Base-by-base conservation (phyloP, 495 filamentous ascomycete genomes). In the Pseudotulostoma volvatum region DNA sequence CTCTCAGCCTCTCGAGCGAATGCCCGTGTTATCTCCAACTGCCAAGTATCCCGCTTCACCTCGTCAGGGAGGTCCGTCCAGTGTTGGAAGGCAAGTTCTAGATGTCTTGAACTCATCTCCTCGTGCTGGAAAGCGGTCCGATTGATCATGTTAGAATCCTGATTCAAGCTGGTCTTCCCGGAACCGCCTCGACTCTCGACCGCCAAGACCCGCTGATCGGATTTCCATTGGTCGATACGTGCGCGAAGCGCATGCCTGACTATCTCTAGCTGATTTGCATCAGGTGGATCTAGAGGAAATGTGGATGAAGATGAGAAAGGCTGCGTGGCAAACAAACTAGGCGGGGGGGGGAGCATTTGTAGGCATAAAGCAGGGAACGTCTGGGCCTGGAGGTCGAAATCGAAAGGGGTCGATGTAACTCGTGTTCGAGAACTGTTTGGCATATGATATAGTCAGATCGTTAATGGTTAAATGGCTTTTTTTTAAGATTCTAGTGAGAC, bases 361-460 rank as follows among this genome's bases (percentile, higher is more conserved):
- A 93, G 70, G 30, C 76, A 81, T 15, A 94, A 69, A 14, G 78
- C 77, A 4, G 84, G 84, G 45, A 92, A 93, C 18, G 78, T 80
- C 43, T 90, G 71, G 17, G 76, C 57, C 41, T 81, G 75, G 20
- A 85, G 76, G 41, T 93, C 81, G 57, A 93, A 87, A 44, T 85
- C 75, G 53, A 93, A 93, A 0, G 80, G 79, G 18, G 54, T 69
- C 40, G 53, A 53, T 45, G 51, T 68, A 58, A 58, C 56, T 18
- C 53, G 55, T 21, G 49, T 49, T 31, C 54, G 54, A 9, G 50
- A 52, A 41, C 58, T 64, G 18, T 20, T 40, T 35, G 25, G 41
- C 28, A 30, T 31, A 23, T 15, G 34, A 31, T 28, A 28, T 11
- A 5, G 23, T 28, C 23, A 28, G 14, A 11, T 16, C 19, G 1